Conservation (phyloP, 169 alveolate species). For the Plasmodium chabaudi region DNA sequence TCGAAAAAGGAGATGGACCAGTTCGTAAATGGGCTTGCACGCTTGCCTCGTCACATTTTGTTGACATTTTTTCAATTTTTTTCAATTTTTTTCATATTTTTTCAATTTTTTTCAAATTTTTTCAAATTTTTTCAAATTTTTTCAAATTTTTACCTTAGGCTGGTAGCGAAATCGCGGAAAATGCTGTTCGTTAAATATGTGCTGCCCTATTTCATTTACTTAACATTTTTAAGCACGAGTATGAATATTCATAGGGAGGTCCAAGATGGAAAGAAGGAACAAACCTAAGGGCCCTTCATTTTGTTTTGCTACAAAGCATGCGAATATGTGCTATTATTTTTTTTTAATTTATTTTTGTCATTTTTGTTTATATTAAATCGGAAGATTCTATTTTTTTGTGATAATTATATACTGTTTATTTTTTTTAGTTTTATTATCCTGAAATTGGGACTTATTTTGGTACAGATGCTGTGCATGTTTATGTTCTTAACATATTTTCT, state of each 20-base stretch:
- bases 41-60: not conserved
- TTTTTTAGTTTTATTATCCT: too few species aligned
- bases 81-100: not conserved
- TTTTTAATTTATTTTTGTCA: too few species aligned
- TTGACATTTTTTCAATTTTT: not conserved
- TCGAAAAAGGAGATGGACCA: not conserved
- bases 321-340: too few species aligned
- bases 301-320: not conserved
- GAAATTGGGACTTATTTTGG: too few species aligned
- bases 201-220: constrained; percentile 69
- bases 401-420: too few species aligned
- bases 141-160: constrained; percentile 2
- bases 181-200: constrained; percentile 68
- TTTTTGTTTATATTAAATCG: too few species aligned
- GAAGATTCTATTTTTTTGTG: too few species aligned
- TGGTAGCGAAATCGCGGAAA: constrained; percentile 60
- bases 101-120: not conserved
- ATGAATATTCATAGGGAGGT: constrained; percentile 45
- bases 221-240: constrained; percentile 63
- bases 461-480: too few species aligned
- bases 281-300: not conserved
- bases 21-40: not conserved
- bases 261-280: constrained; percentile 20
- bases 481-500: too few species aligned
- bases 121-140: constrained; percentile 2